Conservation (phyloP, 1,284 basidiomycete genomes). For the Ustilago hordei region DNA sequence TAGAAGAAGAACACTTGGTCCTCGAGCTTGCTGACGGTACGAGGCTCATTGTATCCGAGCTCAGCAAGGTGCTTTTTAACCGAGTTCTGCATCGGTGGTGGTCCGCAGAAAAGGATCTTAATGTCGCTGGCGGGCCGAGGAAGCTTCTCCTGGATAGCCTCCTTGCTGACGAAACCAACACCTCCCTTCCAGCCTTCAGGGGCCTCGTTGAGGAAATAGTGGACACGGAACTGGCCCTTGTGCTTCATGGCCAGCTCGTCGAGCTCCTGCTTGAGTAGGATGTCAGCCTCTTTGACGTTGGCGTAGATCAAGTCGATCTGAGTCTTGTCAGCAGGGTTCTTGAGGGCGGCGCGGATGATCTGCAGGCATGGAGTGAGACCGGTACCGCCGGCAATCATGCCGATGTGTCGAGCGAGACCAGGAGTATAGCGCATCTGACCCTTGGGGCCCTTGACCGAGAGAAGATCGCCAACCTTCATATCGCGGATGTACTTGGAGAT, state of each 20-base stretch:
- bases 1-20: slow-evolving; percentile 66
- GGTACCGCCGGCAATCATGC: slow-evolving; percentile 94
- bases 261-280: slow-evolving; percentile 83
- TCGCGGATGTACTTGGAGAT: slow-evolving; percentile 84
- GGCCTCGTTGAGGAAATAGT: slow-evolving; percentile 93
- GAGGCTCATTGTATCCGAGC: slow-evolving; percentile 86
- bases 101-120: slow-evolving; percentile 74
- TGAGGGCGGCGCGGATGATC: slow-evolving; percentile 88
- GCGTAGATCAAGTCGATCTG: slow-evolving; percentile 94
- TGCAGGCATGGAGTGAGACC: slow-evolving; percentile 89
- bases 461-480: slow-evolving; percentile 77
- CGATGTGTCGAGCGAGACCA: slow-evolving; percentile 74
- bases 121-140: slow-evolving; percentile 64
- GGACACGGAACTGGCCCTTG: slow-evolving; percentile 77
- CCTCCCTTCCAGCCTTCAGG: slow-evolving; percentile 87
- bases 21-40: slow-evolving; percentile 75
- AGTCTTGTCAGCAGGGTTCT: slow-evolving; percentile 86
- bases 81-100: slow-evolving; percentile 94
- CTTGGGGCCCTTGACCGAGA: slow-evolving; percentile 94
- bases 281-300: slow-evolving; percentile 77
- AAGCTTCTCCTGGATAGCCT: slow-evolving; percentile 81
- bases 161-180: slow-evolving; percentile 90
- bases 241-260: slow-evolving; percentile 81
- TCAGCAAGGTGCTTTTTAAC: slow-evolving; percentile 95
- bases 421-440: slow-evolving; percentile 77